Percentiles rank a stretch among this genome's conserved stretches.
Evolutionary conservation across 2,329 filamentous ascomycete genomes (phyloP).

Genomic region (Microdochium trichocladiopsis): DNA sequence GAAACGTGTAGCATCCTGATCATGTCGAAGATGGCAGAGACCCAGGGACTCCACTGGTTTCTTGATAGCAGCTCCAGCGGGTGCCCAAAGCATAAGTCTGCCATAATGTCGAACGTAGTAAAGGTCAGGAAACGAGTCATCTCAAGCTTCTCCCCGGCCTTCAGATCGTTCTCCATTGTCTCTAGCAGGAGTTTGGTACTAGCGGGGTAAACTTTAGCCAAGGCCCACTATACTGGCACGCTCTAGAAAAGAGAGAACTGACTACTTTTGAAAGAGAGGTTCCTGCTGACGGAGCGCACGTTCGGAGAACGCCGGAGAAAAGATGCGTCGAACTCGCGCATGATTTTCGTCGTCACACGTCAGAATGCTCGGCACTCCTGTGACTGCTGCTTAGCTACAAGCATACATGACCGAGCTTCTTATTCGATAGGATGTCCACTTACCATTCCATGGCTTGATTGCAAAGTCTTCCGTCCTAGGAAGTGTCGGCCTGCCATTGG

Average conservation of each 20-base stretch:
- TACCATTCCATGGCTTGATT: background rate
- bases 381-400: no score
- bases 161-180: background rate
- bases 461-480: background rate
- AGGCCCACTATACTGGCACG: background rate
- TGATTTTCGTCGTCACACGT: background rate
- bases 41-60: slow-evolving; percentile 2
- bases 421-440: background rate
- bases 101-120: background rate
- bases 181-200: background rate
- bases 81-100: background rate
- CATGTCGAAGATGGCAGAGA: background rate
- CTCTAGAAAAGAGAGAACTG: background rate
- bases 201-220: background rate
- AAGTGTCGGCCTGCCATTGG: background rate
- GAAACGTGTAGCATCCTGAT: background rate
- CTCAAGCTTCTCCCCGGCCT: background rate
- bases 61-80: slow-evolving; percentile 1
- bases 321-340: background rate
- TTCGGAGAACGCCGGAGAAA: background rate
- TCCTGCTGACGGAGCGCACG: background rate
- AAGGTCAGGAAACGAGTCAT: slow-evolving; percentile 6
- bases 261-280: background rate
- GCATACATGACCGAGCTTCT: no score
- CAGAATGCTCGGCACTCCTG: background rate